Percentiles rank a stretch among this genome's conserved stretches.
Evolutionary conservation across 306 rosid species (phyloP).

Genomic region (Mucuna pruriens): DNA sequence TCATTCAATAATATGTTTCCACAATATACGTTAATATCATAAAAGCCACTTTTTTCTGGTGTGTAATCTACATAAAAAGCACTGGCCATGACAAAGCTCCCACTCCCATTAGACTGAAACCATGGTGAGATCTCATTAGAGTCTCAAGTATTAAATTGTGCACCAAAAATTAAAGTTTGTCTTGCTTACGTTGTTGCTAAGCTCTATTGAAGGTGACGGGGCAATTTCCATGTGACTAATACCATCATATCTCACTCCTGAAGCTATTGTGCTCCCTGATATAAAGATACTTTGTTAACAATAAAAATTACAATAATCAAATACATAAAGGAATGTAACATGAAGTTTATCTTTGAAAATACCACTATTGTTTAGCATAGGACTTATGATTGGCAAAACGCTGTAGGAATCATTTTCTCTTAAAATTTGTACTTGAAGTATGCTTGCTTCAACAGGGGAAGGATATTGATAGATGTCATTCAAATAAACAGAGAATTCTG

Average conservation of each 20-base stretch:
- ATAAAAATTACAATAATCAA: neutral
- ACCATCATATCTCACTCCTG: conserved; percentile 40
- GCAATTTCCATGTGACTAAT: conserved; percentile 47
- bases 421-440: conserved; percentile 65
- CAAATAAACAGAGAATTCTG: conserved; percentile 67
- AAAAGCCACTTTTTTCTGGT: conserved; percentile 75
- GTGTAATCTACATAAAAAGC: conserved; percentile 67
- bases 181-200: conserved; percentile 59
- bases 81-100: conserved; percentile 45
- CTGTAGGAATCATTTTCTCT: conserved; percentile 58
- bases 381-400: conserved; percentile 54
- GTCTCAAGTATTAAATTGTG: conserved; percentile 22
- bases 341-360: conserved; percentile 35
- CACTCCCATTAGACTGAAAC: conserved; percentile 56
- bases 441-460: conserved; percentile 64
- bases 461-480: conserved; percentile 75
- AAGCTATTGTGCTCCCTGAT: conserved; percentile 49
- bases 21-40: conserved; percentile 62
- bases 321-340: neutral
- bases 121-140: conserved; percentile 32
- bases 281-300: conserved; percentile 26
- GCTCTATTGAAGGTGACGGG: conserved; percentile 47
- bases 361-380: conserved; percentile 61
- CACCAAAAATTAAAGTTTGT: conserved; percentile 19
- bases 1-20: conserved; percentile 74